A percentile compares a stretch with the other conserved stretches of the same genome.
These are phyloP conservation scores for Paraconiothyrium brasiliense DNA, from an alignment of 2,329 filamentous ascomycete genomes.

Conservation along the genomic window DNA sequence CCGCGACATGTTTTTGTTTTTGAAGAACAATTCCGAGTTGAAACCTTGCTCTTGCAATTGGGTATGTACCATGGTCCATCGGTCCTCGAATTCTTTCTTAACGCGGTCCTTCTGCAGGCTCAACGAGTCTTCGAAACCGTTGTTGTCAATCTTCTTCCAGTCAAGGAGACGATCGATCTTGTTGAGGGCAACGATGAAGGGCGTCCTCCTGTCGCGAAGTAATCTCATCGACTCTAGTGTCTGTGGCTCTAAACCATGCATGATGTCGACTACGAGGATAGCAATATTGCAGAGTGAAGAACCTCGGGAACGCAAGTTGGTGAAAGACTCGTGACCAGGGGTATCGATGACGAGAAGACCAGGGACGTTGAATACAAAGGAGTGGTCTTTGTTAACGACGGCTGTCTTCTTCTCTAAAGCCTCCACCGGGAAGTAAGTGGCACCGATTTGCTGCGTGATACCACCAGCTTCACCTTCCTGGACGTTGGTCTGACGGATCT, in stretches of 20 bases:
- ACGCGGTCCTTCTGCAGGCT: conserved; percentile 90
- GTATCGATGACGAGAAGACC: conserved; percentile 97
- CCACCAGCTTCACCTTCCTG: conserved; percentile 99
- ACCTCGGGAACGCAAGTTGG: conserved; percentile 93
- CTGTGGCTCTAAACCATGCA: conserved; percentile 98
- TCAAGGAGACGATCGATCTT: conserved; percentile 99
- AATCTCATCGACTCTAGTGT: conserved; percentile 97
- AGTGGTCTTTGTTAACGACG: conserved; percentile 89
- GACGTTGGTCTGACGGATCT: conserved; percentile 97
- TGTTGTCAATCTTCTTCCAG: conserved; percentile 99
- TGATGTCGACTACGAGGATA: conserved; percentile 98
- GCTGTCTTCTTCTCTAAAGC: conserved; percentile 91
- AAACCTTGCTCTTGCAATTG: conserved; percentile 97
- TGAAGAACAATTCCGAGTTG: conserved; percentile 95
- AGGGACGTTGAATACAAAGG: conserved; percentile 96
- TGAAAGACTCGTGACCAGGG: conserved; percentile 99
- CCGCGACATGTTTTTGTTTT: conserved; percentile 97
- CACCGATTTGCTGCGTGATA: conserved; percentile 99
- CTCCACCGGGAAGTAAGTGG: conserved; percentile 97
- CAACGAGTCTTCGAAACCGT: conserved; percentile 94
- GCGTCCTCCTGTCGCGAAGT: conserved; percentile 90
- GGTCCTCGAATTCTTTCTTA: conserved; percentile 91
- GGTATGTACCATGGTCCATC: conserved; percentile 89
- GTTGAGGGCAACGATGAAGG: conserved; percentile 98
- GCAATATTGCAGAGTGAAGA: conserved; percentile 99